Evolutionary conservation across 495 filamentous ascomycete species (phyloP), one percentile per base, ranked within the genome.

Genomic region (Hapsidospora chrysogenum): DNA sequence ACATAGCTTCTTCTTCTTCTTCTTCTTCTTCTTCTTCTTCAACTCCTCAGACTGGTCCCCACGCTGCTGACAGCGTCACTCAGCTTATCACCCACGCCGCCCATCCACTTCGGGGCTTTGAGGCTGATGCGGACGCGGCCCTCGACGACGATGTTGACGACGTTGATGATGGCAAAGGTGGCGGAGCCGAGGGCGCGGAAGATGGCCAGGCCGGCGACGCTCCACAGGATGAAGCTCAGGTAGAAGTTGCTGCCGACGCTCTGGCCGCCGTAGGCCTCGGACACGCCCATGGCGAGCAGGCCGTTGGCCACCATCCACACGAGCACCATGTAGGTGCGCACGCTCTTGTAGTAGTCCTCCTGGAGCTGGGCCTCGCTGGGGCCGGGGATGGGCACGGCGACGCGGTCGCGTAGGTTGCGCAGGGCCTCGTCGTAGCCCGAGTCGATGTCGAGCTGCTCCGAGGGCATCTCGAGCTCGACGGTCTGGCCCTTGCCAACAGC

Each of bases 241-340:
- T 99, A 99, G 53, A 83, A 76, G 54, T 99, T 99, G 39, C 65
- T 60, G 1, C 70, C 75, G 35, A 94, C 74, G 26, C 72, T 64
- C 1, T 61, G 64, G 26, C 64, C 53, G 13, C 67, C 69, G 54
- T 95, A 96, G 10, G 80, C 74, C 57, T 96, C 87, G n/a, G 70
- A 77, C 0, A 96, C 80, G 5, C 76, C 73, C 92, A 99, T 96
- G 40, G 80, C 85, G 8, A 99, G 70, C 41, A 93, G 68, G 9
- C 83, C 80, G 51, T 99, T 99, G 31, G 76, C 72, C 4, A 89
- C 58, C 76, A 99, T 83, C 92, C 92, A 99, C 21, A 74, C 66
- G n/a, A 87, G 76, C 0, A 99, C 92, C 74, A 99, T 92, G 70
- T 99, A 99, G 9, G 92, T 96, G 26, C 92, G 76, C 29, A 99